These are phyloP conservation scores for Ceriops tagal DNA, from an alignment of 345 rosid genomes.

Conservation along the genomic window DNA sequence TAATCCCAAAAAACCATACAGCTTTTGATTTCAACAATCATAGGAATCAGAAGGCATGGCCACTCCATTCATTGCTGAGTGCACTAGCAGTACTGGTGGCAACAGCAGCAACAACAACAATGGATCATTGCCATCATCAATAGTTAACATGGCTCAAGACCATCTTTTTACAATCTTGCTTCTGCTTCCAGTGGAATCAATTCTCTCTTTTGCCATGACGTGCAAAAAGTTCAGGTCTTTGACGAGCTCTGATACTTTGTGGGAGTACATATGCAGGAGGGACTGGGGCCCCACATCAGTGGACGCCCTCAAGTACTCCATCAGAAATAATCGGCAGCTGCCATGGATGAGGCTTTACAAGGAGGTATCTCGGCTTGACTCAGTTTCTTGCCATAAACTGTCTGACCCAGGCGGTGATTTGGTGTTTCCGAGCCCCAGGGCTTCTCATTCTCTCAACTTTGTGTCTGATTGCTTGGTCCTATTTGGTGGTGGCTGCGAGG, in stretches of 20 bases:
- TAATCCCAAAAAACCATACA: not conserved
- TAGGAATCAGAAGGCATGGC: not conserved
- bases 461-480: conserved; percentile 78
- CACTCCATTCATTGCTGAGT: conserved; percentile 34
- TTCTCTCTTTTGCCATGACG: conserved; percentile 64
- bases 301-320: conserved; percentile 55
- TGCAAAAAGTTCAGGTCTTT: conserved; percentile 60
- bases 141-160: conserved; percentile 49
- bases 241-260: conserved; percentile 53
- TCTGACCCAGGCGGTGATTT: conserved; percentile 37
- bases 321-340: conserved; percentile 24
- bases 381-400: conserved; percentile 54
- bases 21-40: not conserved
- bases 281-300: conserved; percentile 65
- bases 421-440: conserved; percentile 62
- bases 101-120: not conserved
- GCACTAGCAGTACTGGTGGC: conserved; percentile 16
- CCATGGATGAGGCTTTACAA: conserved; percentile 72
- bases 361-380: conserved; percentile 53
- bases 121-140: conserved; percentile 14
- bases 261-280: conserved; percentile 73
- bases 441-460: conserved; percentile 92
- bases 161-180: conserved; percentile 75
- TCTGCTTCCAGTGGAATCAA: conserved; percentile 68
- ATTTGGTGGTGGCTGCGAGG: conserved; percentile 95